Conservation (phyloP, 1,139 yeast genomes). For the Geotrichum macrosporum region DNA sequence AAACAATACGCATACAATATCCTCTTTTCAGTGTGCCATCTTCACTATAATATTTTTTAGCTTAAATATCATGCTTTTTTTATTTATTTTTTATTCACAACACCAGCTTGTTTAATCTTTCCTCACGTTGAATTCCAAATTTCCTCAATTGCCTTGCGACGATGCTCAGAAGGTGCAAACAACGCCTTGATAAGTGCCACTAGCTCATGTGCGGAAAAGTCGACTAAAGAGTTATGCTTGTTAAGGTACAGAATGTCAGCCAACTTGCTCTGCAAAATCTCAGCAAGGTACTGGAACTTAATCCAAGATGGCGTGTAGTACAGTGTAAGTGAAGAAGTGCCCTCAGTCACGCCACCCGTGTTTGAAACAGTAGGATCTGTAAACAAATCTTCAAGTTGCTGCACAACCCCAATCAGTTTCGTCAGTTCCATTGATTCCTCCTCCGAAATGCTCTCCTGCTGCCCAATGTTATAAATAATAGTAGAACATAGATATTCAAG, state of each 20-base stretch:
- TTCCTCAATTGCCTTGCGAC: conserved; percentile 59
- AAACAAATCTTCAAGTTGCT: conserved; percentile 30
- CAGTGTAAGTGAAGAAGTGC: conserved; percentile 28
- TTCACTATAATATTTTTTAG: too few relatives aligned
- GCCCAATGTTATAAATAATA: conserved; percentile 30
- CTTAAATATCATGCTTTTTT: too few relatives aligned
- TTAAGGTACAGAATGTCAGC: conserved; percentile 66
- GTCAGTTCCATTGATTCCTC: conserved; percentile 35
- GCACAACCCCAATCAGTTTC: conserved; percentile 28
- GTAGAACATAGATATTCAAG: conserved; percentile 32
- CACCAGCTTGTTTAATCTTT: too few relatives aligned
- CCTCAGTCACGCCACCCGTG: neutral
- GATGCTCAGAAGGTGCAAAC: conserved; percentile 66
- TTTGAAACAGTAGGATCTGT: conserved; percentile 18
- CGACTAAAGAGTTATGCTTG: conserved; percentile 69
- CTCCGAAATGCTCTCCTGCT: conserved; percentile 35
- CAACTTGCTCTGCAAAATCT: conserved; percentile 43
- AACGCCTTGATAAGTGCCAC: conserved; percentile 54
- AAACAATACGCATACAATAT: too few relatives aligned
- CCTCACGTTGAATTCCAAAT: conserved; percentile 36
- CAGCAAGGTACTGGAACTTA: conserved; percentile 38
- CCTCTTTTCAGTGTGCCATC: too few relatives aligned
- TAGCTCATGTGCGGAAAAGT: conserved; percentile 64
- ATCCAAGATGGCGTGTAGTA: conserved; percentile 40
- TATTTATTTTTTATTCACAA: too few relatives aligned